A percentile compares a stretch with the other conserved stretches of the same genome.
Evolutionary conservation across 129 eudicot genomes (phyloP).

Genomic region (Logfia minima): DNA sequence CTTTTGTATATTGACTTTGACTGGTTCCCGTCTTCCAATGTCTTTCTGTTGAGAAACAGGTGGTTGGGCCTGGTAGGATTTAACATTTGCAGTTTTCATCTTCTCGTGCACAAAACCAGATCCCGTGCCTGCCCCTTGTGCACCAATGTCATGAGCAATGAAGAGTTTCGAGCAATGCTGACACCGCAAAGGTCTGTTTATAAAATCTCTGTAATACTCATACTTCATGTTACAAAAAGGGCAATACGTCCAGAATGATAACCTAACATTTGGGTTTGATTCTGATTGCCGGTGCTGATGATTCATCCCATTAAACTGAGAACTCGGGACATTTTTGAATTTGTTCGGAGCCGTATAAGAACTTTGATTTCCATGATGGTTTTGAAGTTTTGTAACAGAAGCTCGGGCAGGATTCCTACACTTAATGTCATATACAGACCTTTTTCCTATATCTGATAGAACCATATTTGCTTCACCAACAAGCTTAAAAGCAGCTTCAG

Average conservation of each 20-base stretch:
- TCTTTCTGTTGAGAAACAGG: slow-evolving; percentile 36
- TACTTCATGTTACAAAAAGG: slow-evolving; percentile 51
- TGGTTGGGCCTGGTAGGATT: slow-evolving; percentile 31
- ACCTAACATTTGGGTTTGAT: slow-evolving; percentile 23
- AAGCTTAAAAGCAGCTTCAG: slow-evolving; percentile 96
- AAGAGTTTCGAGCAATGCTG: slow-evolving; percentile 52
- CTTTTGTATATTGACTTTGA: slow-evolving; percentile 29
- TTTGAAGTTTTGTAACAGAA: slow-evolving; percentile 38
- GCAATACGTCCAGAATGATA: slow-evolving; percentile 62
- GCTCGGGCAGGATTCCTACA: slow-evolving; percentile 36
- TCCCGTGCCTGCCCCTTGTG: slow-evolving; percentile 24
- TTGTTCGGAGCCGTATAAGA: slow-evolving; percentile 25
- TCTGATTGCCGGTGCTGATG: slow-evolving; percentile 34
- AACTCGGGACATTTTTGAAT: slow-evolving; percentile 28
- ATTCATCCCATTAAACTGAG: slow-evolving; percentile 38
- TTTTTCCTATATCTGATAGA: slow-evolving; percentile 67
- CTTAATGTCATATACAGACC: slow-evolving; percentile 58
- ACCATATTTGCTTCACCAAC: slow-evolving; percentile 80
- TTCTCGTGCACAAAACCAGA: slow-evolving; percentile 7
- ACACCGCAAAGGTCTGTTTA: slow-evolving; percentile 46
- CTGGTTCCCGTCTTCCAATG: slow-evolving; percentile 22
- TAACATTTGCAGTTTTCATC: slow-evolving; percentile 24
- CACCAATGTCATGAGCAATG: slow-evolving; percentile 47
- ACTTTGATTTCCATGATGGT: slow-evolving; percentile 36
- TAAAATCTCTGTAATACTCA: slow-evolving; percentile 42